A percentile compares a stretch with the other conserved stretches of the same genome.
These are phyloP conservation scores for Penicillium mononematosum DNA, from an alignment of 495 filamentous ascomycete genomes.

Conservation along the genomic window DNA sequence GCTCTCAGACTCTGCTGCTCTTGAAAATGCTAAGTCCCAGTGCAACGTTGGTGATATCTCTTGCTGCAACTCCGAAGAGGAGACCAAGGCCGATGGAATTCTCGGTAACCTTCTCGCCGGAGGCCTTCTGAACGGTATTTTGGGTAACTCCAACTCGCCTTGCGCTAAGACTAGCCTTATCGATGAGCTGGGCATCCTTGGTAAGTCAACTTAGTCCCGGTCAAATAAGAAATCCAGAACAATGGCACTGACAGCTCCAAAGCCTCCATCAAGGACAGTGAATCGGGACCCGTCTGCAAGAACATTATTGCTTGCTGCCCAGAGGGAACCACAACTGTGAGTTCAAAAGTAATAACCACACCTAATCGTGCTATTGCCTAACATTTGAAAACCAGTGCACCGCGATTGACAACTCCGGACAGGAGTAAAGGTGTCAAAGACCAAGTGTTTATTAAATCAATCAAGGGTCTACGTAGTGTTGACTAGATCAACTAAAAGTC, in stretches of 20 bases:
- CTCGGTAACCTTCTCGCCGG: conserved; percentile 6
- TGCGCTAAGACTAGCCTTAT: conserved; percentile 10
- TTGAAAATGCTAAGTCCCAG: conserved; percentile 1
- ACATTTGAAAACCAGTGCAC: background rate
- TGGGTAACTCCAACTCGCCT: conserved; percentile 12
- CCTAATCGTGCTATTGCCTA: background rate
- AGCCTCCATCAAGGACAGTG: background rate
- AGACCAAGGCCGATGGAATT: conserved; percentile 5
- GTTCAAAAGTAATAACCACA: background rate
- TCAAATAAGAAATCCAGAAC: background rate
- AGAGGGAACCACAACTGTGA: conserved; percentile 2
- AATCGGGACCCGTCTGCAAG: conserved; percentile 7
- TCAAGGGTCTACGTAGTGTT: too few species aligned
- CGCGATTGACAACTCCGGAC: conserved; percentile 10
- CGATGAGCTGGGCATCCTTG: conserved; percentile 5
- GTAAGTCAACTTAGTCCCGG: background rate
- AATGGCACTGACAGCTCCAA: background rate
- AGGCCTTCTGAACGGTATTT: conserved; percentile 6
- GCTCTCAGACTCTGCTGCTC: background rate
- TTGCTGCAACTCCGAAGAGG: conserved; percentile 8
- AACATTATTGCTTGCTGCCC: conserved; percentile 12
- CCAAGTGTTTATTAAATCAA: too few species aligned
- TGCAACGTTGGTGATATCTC: conserved; percentile 5
- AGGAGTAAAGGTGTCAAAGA: background rate
- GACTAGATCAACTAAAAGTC: too few species aligned